Evolutionary conservation across 2,329 filamentous ascomycete species (phyloP), one percentile per base, ranked within the genome.

Genomic region (Ophiostoma tasmaniense): DNA sequence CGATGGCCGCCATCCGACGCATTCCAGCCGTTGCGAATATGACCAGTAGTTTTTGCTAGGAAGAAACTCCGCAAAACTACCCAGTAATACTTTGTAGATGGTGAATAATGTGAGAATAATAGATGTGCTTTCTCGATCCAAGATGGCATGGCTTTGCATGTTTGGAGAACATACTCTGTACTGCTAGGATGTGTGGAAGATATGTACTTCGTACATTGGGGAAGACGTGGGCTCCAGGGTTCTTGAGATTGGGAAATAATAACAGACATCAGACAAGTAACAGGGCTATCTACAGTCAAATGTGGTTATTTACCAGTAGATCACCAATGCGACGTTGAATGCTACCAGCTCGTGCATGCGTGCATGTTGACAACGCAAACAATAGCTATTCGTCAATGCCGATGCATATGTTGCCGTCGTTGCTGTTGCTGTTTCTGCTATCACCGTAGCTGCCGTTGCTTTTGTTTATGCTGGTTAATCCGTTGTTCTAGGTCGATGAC

Each of bases 1-100:
- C 42, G 50, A 55, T 55, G 55, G 55, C 55, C 25, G 25, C 55
- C 55, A 61, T 61, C 55, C 55, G 14, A 61, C 55, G 55, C 55
- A 61, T 61, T 61, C 55, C 55, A 61, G 55, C 55, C 13, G 55
- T 30, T 25, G 22, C 17, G 25, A 55, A 55, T 55, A 55, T 25
- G 50, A 55, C 50, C 14, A 55, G 50, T 55, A 55, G 10, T 28
- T 55, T 7, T 4, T 50, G 6, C 8, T 55, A 39, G 13, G 37
- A 39, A 39, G 2, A 39, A 14, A 39, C 42, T 45, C 42, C 42
- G 42, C 20, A 45, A 17, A 20, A n/a, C n/a, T n/a, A n/a, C n/a
- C n/a, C n/a, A n/a, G n/a, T n/a, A n/a, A n/a, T n/a, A n/a, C n/a
- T n/a, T 6, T n/a, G 20, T n/a, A 17, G 13, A 39, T 39, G 37